Evolutionary conservation across 2,329 filamentous ascomycete species (phyloP).

Genomic region (Aspergillus alliaceus): DNA sequence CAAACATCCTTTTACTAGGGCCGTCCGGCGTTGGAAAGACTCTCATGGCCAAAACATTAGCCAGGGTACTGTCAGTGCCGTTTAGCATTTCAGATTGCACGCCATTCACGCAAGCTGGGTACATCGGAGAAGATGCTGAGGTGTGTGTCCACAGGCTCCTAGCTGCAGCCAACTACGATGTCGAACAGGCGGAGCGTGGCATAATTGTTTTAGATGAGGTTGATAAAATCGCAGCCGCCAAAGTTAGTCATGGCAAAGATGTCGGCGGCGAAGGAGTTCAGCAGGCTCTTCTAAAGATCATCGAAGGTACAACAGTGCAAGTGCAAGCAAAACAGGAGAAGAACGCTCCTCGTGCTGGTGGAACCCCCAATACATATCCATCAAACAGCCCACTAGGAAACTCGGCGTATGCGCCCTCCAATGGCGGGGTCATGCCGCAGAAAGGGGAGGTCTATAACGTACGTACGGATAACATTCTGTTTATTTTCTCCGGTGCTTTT

Average conservation of each 20-base stretch:
- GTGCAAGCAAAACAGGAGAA: constrained; percentile 73
- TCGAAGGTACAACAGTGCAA: constrained; percentile 92
- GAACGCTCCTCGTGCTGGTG: constrained; percentile 39
- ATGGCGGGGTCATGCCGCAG: constrained; percentile 31
- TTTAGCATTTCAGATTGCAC: constrained; percentile 97
- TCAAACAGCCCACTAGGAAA: constrained; percentile 39
- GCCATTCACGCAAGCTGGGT: constrained; percentile 92
- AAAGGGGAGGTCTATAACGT: constrained; percentile 69
- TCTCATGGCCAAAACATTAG: constrained; percentile 85
- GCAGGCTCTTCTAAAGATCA: constrained; percentile 90
- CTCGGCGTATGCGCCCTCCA: constrained; percentile 29
- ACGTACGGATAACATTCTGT: constrained; percentile 93
- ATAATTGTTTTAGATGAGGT: constrained; percentile 97
- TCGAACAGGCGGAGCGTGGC: constrained; percentile 79
- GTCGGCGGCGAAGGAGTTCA: constrained; percentile 96
- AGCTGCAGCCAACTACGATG: constrained; percentile 86
- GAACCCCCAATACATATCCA: constrained; percentile 39
- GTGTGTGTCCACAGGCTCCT: constrained; percentile 88
- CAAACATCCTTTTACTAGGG: constrained; percentile 85
- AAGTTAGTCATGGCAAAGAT: constrained; percentile 85
- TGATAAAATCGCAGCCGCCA: constrained; percentile 91
- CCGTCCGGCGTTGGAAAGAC: constrained; percentile 97
- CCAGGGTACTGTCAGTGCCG: constrained; percentile 88
- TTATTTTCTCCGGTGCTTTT: constrained; percentile 95
- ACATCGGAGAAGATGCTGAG: constrained; percentile 98